Evolutionary conservation across 208 protist genomes (phyloP).

Genomic region (Herpetomonas samuelpessoai): DNA sequence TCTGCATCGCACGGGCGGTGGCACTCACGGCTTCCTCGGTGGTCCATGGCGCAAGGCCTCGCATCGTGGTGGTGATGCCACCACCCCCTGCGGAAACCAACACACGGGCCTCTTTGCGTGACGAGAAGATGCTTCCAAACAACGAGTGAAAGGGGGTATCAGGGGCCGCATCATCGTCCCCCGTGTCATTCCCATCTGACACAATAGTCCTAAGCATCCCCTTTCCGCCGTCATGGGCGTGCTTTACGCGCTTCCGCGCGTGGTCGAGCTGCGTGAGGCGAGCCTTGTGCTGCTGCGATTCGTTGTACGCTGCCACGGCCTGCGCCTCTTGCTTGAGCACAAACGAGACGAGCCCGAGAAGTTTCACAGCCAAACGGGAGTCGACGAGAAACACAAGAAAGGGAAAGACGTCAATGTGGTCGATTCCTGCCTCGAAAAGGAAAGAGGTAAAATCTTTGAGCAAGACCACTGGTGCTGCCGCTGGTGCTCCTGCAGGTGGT

Average conservation of each 20-base stretch:
- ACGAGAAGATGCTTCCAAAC: too few species aligned
- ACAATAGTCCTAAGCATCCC: too few species aligned
- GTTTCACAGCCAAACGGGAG: constrained; percentile 60
- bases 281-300: neutral
- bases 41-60: neutral
- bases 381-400: constrained; percentile 57
- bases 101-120: too few species aligned
- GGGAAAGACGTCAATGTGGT: constrained; percentile 64
- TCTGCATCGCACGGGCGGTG: constrained; percentile 18
- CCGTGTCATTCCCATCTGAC: too few species aligned
- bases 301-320: neutral
- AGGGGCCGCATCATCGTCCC: neutral
- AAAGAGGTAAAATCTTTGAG: constrained; percentile 33
- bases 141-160: neutral
- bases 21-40: neutral
- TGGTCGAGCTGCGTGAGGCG: neutral
- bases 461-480: neutral
- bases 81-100: too few species aligned
- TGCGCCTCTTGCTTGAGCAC: constrained; percentile 11
- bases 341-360: constrained; percentile 60
- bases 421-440: constrained; percentile 73
- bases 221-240: too few species aligned
- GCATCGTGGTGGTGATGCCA: neutral
- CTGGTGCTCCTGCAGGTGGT: neutral
- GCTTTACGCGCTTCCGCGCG: neutral